Conservation (phyloP, 495 filamentous ascomycete species). For the Daldinia caldariorum region DNA sequence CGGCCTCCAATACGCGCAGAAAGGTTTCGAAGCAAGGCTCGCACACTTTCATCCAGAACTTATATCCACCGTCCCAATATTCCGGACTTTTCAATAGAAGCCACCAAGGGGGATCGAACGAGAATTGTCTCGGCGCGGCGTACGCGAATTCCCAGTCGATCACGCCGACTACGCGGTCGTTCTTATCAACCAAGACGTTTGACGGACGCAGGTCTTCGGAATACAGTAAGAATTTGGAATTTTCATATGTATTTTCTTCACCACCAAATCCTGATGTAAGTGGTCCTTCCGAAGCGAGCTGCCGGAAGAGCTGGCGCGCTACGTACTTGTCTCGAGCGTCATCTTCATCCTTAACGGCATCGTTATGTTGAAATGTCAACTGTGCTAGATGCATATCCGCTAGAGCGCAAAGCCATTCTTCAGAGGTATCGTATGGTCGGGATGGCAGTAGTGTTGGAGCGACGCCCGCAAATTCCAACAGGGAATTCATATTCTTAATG, state of each 20-base stretch:
- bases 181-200: conserved; percentile 47
- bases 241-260: neutral
- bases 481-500: neutral
- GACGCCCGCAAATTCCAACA: neutral
- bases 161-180: conserved; percentile 31
- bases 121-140: conserved; percentile 53
- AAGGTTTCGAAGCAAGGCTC: conserved; percentile 27
- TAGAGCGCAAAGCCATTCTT: neutral
- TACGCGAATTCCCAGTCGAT: conserved; percentile 60
- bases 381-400: neutral
- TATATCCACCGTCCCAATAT: conserved; percentile 50
- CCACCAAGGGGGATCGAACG: conserved; percentile 56
- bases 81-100: conserved; percentile 53
- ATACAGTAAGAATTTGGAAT: conserved; percentile 38
- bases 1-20: conserved; percentile 44
- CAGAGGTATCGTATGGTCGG: neutral
- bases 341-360: conserved; percentile 32
- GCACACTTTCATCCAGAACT: conserved; percentile 33
- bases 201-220: conserved; percentile 25
- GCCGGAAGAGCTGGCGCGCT: conserved; percentile 50
- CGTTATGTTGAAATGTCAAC: conserved; percentile 3
- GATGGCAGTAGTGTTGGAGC: neutral
- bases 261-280: conserved; percentile 30
- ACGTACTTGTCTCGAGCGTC: conserved; percentile 51
- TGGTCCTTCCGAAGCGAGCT: conserved; percentile 46